A percentile compares a stretch with the other conserved stretches of the same genome.
These are phyloP conservation scores for Luzula sylvatica DNA, from an alignment of 176 grass and related monocot genomes.

Conservation along the genomic window DNA sequence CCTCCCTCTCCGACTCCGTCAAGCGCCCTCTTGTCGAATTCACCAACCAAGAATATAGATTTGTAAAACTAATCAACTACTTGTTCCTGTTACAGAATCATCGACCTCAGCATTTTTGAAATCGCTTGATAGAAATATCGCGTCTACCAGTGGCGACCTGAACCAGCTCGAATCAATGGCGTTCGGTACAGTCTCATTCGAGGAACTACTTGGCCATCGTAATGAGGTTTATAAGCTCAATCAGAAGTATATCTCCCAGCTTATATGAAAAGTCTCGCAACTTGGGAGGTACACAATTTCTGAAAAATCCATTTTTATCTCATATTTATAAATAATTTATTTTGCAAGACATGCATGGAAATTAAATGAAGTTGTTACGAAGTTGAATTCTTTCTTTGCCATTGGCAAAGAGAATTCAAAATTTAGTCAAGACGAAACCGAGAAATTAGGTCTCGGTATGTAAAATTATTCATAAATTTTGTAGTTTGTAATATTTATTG, in stretches of 20 bases:
- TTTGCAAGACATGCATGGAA: too few relatives aligned
- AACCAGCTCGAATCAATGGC: conserved; percentile 61
- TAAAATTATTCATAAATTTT: too few relatives aligned
- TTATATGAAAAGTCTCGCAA: conserved; percentile 67
- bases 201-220: conserved; percentile 90
- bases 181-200: conserved; percentile 62
- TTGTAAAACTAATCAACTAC: not conserved
- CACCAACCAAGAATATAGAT: too few relatives aligned
- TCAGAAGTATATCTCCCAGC: conserved; percentile 49
- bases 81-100: conserved; percentile 37
- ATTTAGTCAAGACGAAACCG: conserved; percentile 70
- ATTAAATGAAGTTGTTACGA: conserved; percentile 43
- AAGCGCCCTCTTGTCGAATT: conserved; percentile 40
- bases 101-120: conserved; percentile 52
- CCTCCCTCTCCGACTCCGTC: conserved; percentile 56
- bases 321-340: not conserved
- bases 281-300: conserved; percentile 55
- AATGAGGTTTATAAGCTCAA: conserved; percentile 41
- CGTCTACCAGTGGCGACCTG: conserved; percentile 39
- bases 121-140: conserved; percentile 34
- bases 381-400: conserved; percentile 63
- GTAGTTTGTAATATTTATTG: too few relatives aligned
- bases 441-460: conserved; percentile 58
- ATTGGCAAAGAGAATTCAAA: conserved; percentile 22
- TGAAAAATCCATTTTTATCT: too few relatives aligned